These are phyloP conservation scores for Trypanosoma platydactyli DNA, from an alignment of 208 protist genomes.

Conservation along the genomic window DNA sequence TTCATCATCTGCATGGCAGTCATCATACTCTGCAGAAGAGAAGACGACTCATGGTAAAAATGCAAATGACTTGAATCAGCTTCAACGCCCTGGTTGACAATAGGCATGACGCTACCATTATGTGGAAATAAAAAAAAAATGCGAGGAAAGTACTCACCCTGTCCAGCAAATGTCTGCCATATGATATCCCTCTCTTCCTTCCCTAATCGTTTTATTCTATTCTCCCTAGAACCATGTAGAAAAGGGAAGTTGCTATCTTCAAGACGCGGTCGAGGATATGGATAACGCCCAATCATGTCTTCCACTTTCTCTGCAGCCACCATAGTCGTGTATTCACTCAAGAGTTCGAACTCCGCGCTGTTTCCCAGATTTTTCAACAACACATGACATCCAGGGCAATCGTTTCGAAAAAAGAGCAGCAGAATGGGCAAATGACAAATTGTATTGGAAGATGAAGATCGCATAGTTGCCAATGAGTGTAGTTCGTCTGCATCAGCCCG, in stretches of 20 bases:
- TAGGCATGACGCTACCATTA: conserved; percentile 68
- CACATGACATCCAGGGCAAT: conserved; percentile 15
- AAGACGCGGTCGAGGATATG: conserved; percentile 24
- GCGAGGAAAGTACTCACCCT: conserved; percentile 60
- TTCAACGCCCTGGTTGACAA: conserved; percentile 46
- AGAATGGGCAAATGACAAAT: conserved; percentile 27
- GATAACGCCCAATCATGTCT: conserved; percentile 7
- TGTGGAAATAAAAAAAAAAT: conserved; percentile 77
- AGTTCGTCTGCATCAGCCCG: neutral
- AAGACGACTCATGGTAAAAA: conserved; percentile 38
- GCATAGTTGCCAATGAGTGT: conserved; percentile 4
- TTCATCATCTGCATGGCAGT: conserved; percentile 58
- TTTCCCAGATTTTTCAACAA: conserved; percentile 16
- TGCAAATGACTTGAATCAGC: conserved; percentile 37
- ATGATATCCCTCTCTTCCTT: conserved; percentile 10
- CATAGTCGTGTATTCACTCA: conserved; percentile 52
- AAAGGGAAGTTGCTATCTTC: neutral
- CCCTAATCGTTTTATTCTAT: neutral
- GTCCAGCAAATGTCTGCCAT: conserved; percentile 35
- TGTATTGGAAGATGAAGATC: conserved; percentile 5
- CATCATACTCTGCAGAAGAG: conserved; percentile 42
- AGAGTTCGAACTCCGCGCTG: conserved; percentile 46
- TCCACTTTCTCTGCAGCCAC: conserved; percentile 36
- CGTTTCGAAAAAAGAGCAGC: conserved; percentile 22
- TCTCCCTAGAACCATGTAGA: neutral